These are phyloP conservation scores for Oryza glumipatula DNA, from an alignment of 176 grass and related monocot species.

Conservation along the genomic window DNA sequence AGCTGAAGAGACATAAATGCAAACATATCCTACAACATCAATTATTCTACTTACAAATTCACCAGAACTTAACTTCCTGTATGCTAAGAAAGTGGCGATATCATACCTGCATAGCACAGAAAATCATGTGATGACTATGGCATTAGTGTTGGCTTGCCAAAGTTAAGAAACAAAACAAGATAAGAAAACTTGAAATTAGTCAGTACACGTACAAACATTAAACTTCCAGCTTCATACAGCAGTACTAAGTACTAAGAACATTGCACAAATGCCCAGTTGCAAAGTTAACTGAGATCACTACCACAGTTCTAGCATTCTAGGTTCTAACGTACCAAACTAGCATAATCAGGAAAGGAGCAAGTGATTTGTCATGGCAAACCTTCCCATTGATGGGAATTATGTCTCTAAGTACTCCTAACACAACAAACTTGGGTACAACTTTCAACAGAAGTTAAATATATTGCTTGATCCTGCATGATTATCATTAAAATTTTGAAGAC, in stretches of 20 bases:
- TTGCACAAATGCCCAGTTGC: background rate
- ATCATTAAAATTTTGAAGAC: background rate
- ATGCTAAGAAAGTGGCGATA: slow-evolving; percentile 68
- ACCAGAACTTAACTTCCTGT: slow-evolving; percentile 60
- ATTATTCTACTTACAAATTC: slow-evolving; percentile 74
- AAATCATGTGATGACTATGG: slow-evolving; percentile 20
- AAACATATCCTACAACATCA: background rate
- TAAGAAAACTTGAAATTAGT: slow-evolving; percentile 23
- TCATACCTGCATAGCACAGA: slow-evolving; percentile 80
- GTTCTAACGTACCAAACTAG: background rate
- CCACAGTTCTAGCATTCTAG: background rate
- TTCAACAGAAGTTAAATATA: background rate
- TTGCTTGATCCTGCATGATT: background rate
- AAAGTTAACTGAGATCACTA: background rate
- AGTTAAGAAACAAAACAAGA: slow-evolving; percentile 25
- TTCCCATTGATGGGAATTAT: background rate
- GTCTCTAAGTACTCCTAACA: slow-evolving; percentile 4
- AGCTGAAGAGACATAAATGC: background rate
- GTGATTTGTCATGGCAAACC: background rate
- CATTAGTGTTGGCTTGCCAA: slow-evolving; percentile 37
- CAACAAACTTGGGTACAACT: background rate
- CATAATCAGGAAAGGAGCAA: background rate
- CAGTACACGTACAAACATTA: background rate
- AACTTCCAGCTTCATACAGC: slow-evolving; percentile 8
- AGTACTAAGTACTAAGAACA: slow-evolving; percentile 10